These are phyloP conservation scores for Thielaviopsis euricoi DNA, from an alignment of 2,329 filamentous ascomycete species.

Conservation along the genomic window DNA sequence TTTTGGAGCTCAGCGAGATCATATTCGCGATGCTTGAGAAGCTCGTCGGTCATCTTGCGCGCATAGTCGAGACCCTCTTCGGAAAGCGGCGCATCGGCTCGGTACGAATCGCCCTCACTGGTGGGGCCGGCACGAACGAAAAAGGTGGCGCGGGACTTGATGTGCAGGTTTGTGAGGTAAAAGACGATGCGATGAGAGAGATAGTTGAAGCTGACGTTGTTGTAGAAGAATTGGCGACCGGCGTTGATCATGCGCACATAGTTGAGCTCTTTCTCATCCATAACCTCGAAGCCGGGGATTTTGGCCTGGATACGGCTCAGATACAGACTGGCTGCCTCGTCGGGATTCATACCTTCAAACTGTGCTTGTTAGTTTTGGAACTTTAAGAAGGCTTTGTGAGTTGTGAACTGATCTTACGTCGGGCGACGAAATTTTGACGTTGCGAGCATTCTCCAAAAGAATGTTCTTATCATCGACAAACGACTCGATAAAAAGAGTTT, in stretches of 20 bases:
- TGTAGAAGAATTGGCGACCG: conserved; percentile 81
- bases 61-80: conserved; percentile 68
- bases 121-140: conserved; percentile 81
- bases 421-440: conserved; percentile 93
- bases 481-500: conserved; percentile 95
- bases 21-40: conserved; percentile 68
- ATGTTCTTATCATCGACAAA: conserved; percentile 87
- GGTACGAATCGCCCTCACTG: conserved; percentile 79
- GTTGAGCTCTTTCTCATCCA: conserved; percentile 85
- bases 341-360: conserved; percentile 82
- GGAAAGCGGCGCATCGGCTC: conserved; percentile 72
- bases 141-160: conserved; percentile 86
- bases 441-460: conserved; percentile 88
- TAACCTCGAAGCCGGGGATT: conserved; percentile 92
- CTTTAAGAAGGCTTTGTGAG: not conserved
- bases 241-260: conserved; percentile 99
- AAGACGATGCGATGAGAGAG: conserved; percentile 95
- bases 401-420: conserved; percentile 42
- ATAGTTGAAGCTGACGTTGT: conserved; percentile 94
- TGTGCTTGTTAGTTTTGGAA: conserved; percentile 19
- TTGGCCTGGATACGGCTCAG: conserved; percentile 76
- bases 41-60: conserved; percentile 66
- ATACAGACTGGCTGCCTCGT: conserved; percentile 86
- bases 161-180: conserved; percentile 92
- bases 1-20: conserved; percentile 57